A percentile compares a stretch with the other conserved stretches of the same genome.
These are phyloP conservation scores for Cytospora leucostoma DNA, from an alignment of 2,329 filamentous ascomycete genomes.

Conservation along the genomic window DNA sequence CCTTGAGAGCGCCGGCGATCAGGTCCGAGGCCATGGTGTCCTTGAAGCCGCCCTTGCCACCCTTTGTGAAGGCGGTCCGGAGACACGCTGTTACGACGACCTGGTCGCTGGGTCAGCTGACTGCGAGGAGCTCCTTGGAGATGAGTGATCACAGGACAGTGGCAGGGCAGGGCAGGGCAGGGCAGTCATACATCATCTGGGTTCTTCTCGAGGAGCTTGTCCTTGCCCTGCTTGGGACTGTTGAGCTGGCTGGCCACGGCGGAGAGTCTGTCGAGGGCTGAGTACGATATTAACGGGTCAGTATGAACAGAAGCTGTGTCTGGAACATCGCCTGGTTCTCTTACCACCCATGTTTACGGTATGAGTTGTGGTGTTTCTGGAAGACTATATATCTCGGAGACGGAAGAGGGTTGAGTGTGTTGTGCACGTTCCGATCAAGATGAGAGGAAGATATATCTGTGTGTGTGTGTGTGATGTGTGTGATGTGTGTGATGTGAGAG, in stretches of 20 bases:
- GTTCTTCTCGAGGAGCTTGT: conserved; percentile 64
- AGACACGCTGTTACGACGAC: conserved; percentile 92
- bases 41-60: conserved; percentile 92
- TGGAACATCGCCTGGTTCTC: conserved; percentile 1
- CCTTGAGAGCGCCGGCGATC: conserved; percentile 79
- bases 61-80: conserved; percentile 89
- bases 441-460: neutral
- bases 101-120: conserved; percentile 40
- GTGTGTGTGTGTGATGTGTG: too few species aligned
- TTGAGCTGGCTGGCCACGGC: conserved; percentile 64
- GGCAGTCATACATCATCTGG: conserved; percentile 60
- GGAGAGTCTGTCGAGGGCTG: conserved; percentile 59
- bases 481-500: too few species aligned
- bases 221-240: conserved; percentile 48
- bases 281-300: conserved; percentile 13
- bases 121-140: neutral
- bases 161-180: neutral
- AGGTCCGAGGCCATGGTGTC: conserved; percentile 87
- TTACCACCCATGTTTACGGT: conserved; percentile 31
- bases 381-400: neutral
- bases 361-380: neutral
- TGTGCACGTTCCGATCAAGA: neutral
- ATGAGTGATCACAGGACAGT: too few species aligned
- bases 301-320: neutral
- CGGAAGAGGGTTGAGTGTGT: neutral